A percentile compares a stretch with the other conserved stretches of the same genome.
Evolutionary conservation across 2,329 filamentous ascomycete species (phyloP).

Genomic region (Fusarium guadeloupense): DNA sequence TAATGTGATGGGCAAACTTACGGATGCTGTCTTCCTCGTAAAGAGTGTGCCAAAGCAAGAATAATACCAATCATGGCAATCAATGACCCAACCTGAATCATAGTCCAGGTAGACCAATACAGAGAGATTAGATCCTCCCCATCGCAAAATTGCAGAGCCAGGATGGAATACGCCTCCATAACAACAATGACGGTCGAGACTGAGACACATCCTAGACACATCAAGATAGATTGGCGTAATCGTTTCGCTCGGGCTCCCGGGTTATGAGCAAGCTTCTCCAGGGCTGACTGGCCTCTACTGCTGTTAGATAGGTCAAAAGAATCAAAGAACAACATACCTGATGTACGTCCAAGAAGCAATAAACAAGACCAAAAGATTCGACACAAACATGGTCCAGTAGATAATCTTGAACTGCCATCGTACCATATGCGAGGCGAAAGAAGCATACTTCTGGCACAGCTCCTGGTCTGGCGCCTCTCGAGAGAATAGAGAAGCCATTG

Average conservation of each 20-base stretch:
- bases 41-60: conserved; percentile 60
- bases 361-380: conserved; percentile 57
- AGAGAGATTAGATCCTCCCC: conserved; percentile 68
- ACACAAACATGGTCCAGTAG: conserved; percentile 58
- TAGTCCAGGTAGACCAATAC: conserved; percentile 70
- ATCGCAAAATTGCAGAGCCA: conserved; percentile 67
- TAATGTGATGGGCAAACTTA: conserved; percentile 45
- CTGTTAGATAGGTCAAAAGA: neutral
- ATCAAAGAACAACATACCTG: conserved; percentile 44
- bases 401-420: conserved; percentile 56
- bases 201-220: conserved; percentile 56
- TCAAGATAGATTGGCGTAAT: conserved; percentile 53
- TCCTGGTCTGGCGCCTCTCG: conserved; percentile 32
- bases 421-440: conserved; percentile 55
- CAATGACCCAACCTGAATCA: conserved; percentile 66
- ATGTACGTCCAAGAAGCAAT: conserved; percentile 54
- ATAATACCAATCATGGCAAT: conserved; percentile 68
- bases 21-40: conserved; percentile 62
- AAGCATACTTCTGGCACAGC: conserved; percentile 53
- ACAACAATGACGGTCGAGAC: conserved; percentile 57
- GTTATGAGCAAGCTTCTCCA: conserved; percentile 50
- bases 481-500: conserved; percentile 34
- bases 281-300: conserved; percentile 48
- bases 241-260: conserved; percentile 47
- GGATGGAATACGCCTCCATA: conserved; percentile 63